Evolutionary conservation across 345 rosid species (phyloP), one percentile per base, ranked within the genome.

Genomic region (Aquilaria malaccensis): DNA sequence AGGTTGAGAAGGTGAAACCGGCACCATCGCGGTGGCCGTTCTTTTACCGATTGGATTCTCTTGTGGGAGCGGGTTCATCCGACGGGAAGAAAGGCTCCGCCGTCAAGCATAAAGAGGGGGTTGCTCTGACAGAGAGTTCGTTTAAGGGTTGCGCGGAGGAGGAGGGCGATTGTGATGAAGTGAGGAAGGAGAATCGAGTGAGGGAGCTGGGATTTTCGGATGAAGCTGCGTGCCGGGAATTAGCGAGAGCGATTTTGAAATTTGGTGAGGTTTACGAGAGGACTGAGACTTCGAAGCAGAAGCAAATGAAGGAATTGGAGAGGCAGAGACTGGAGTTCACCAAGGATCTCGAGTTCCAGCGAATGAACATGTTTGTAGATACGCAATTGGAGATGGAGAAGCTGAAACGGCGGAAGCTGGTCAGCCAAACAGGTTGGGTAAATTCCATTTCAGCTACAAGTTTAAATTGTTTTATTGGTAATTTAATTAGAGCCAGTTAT

Each of bases 311-410:
- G 69, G 86, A 82, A 33, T 75, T 88, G 82, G 92, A 88, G 83
- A 85, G 77, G 69, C 87, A 89, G 76, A 81, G 91, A 56, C 81
- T 86, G 91, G 79, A 78, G 77, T 77, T 81, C n/a, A 72, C 84
- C 0, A 83, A 80, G 62, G 91, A 84, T 72, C 68, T 89, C 45
- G 94, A 84, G 81, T 78, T 79, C 64, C 85, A 82, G 58, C 72
- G 87, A 53, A 82, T 89, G 94, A 77, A 83, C 50, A 81, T 89
- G 80, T 76, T 89, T 55, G 78, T 83, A 32, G 91, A 80, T 65
- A 76, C 89, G 52, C 91, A 84, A 62, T 48, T 84, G 75, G 84
- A 84, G 77, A 81, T 86, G 29, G 81, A 81, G 68, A 84, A 81
- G 69, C 77, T 74, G 0, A 88, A 76, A 62, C 74, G 66, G 47